These are phyloP conservation scores for Amphichorda felina DNA, from an alignment of 2,329 filamentous ascomycete species.

Conservation along the genomic window DNA sequence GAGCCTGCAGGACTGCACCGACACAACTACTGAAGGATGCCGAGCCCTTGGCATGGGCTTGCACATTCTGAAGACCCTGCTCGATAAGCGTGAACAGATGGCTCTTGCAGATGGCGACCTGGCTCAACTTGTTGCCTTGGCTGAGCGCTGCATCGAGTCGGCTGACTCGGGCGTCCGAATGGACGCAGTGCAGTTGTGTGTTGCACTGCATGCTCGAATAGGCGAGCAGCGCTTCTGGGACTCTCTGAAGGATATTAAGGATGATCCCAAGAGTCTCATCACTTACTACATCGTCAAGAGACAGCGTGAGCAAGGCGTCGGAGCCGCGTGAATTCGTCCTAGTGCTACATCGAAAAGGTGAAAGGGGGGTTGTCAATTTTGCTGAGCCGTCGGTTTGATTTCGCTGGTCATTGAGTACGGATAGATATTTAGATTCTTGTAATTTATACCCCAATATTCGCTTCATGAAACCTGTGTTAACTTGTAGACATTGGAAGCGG, in stretches of 20 bases:
- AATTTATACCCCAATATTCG: no score
- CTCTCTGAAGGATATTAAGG: constrained; percentile 48
- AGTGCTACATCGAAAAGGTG: no score
- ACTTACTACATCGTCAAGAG: constrained; percentile 72
- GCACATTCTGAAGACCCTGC: constrained; percentile 47
- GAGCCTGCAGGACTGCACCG: constrained; percentile 29
- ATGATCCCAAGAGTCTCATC: constrained; percentile 65
- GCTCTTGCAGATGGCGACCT: constrained; percentile 39
- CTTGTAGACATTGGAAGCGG: no score
- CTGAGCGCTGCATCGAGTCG: constrained; percentile 46
- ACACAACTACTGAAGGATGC: constrained; percentile 30
- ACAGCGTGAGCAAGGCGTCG: constrained; percentile 37
- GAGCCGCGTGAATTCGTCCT: no score
- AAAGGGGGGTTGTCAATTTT: no score
- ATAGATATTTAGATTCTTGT: no score
- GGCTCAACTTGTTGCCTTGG: constrained; percentile 34
- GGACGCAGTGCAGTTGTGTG: constrained; percentile 70
- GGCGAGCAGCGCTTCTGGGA: constrained; percentile 57
- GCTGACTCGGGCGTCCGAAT: constrained; percentile 53
- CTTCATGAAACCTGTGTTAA: no score
- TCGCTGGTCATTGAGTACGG: no score
- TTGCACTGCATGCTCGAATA: constrained; percentile 53
- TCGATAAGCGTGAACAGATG: constrained; percentile 35
- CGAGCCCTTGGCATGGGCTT: constrained; percentile 50
- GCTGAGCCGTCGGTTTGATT: no score